These are phyloP conservation scores for Ogataea ramenticola DNA, from an alignment of 805 yeast genomes.

Conservation along the genomic window DNA sequence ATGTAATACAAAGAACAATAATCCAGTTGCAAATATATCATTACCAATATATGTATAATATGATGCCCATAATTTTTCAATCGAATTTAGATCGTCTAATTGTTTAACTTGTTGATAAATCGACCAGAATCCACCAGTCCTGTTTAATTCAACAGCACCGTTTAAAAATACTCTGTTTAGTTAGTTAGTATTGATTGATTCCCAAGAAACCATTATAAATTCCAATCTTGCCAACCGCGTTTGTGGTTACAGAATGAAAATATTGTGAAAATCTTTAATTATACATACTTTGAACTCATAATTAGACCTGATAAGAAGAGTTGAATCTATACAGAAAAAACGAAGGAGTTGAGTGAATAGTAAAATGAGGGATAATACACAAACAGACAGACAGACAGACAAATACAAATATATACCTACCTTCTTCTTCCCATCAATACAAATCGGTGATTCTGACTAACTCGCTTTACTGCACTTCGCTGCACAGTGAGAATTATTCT, in stretches of 20 bases:
- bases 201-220: no score
- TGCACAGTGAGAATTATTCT: no score
- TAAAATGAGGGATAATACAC: not conserved
- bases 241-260: no score
- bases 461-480: no score
- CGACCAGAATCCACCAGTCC: constrained; percentile 6
- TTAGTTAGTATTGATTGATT: no score
- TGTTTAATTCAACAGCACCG: constrained; percentile 13
- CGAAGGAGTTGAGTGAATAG: no score
- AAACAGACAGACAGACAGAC: not conserved
- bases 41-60: constrained; percentile 82
- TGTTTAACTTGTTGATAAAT: constrained; percentile 19
- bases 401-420: no score
- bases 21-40: constrained; percentile 88
- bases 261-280: no score
- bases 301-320: not conserved
- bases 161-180: constrained; percentile 20
- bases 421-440: no score
- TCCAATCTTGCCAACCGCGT: no score
- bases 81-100: constrained; percentile 29
- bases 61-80: constrained; percentile 82
- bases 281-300: not conserved
- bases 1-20: constrained; percentile 74
- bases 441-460: no score
- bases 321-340: not conserved